Evolutionary conservation across 768 basidiomycete species (phyloP), one percentile per base, ranked within the genome.

Genomic region (Termitomyces sp.): DNA sequence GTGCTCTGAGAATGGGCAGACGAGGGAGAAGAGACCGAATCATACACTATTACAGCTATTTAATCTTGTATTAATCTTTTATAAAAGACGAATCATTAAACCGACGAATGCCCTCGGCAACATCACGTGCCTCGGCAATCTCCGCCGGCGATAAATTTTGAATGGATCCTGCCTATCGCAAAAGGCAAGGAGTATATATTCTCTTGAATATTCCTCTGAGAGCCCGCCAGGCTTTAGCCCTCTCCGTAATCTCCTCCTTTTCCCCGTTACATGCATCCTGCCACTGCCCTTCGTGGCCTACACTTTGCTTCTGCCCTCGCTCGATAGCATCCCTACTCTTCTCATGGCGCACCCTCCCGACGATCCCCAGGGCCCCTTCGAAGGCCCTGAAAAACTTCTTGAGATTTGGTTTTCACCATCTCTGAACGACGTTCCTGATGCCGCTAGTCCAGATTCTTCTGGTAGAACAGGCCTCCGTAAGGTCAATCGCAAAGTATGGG

Each of bases 381-480:
- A 95, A 70, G 94, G 94, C 21, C 89, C 93, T 57, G 94, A 96
- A 74, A 96, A 96, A 68, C 81, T 98, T 41, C 82, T 98, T 45
- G 97, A 99, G 74, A 83, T 98, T 48, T 98, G 97, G 97, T 98
- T 98, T 72, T 85, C 90, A 1, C 91, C 93, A 12, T 87, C 87
- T 8, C 72, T 85, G 5, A 77, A 80, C 9, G 71, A 78, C 26
- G 75, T 90, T 9, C 81, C 84, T 34, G 74, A 73, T 59, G 71
- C 75, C 41, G 68, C 66, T 15, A 59, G 61, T 42, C 61, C 69
- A 46, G 60, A 66, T 35, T 40, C 47, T 44, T 70, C 73, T 59
- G 77, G 71, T 66, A 83, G 78, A 68, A 71, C 71, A 21, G 97
- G 97, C 37, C 79, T 99, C 44, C 77, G 95, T 55, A 80, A 76